Evolutionary conservation across 306 rosid genomes (phyloP), one percentile per base, ranked within the genome.

Genomic region (Malus sieversii): DNA sequence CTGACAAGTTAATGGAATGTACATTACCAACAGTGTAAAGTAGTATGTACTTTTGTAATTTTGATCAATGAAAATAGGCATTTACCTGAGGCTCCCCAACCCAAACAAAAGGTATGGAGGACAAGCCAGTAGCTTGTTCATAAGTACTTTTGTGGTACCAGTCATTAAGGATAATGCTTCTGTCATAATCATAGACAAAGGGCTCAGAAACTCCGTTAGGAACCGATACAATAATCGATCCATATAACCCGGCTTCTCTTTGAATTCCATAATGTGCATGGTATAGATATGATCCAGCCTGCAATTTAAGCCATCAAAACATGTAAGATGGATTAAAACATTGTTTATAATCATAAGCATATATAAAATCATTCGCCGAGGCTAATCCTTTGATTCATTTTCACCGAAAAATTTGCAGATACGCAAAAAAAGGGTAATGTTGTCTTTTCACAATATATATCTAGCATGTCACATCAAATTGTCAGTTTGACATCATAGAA

Each of bases 201-300:
- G 98, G 97, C 72, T 91, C 98, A 23, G 91, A 79, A 20, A 68
- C 68, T 72, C 85, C 86, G 6, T 85, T 84, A 4, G 80, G 89
- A 12, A 88, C 69, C 51, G 90, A 65, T 32, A 91, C 98, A 0
- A 84, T 73, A 74, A 94, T 88, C 29, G 86, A 51, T 65, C 98
- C 98, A 70, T 84, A 86, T 32, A 94, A 40, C 10, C 98, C 98
- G 12, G 93, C 88, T 75, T 84, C 96, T 77, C 97, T 88, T 87
- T 91, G 96, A 97, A 93, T 91, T 65, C 98, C 98, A 79, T 93
- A 93, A 83, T 93, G 97, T 5, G 96, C 90, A 46, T 93, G 97
- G 81, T 93, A 91, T 12, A 93, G 75, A 63, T 83, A 93, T 48
- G 97, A 90, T 20, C 97, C 98, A 60, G 97, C 82, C 98, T 93